Evolutionary conservation across 371 early-diverging fungal genomes (phyloP), one percentile per base, ranked within the genome.

Genomic region (Smittium culicis): DNA sequence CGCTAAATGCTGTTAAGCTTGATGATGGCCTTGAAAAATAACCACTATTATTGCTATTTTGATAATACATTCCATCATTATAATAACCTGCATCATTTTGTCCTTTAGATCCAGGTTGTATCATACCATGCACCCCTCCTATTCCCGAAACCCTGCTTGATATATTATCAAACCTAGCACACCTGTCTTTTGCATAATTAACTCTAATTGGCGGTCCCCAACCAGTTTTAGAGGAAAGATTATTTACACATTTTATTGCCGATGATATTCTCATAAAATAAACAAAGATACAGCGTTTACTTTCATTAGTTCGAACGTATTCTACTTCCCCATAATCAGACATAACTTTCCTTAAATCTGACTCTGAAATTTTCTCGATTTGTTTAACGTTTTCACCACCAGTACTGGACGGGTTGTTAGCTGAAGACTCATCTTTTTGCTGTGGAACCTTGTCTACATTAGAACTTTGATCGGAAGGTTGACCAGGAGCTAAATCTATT

Each of bases 231-330:
- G 2, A 8, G 17, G 54, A 24, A 30, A 55, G 56, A 1, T 16
- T 61, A 27, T 30, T 59, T 2, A 66, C 61, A 56, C 67, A 55
- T 8, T 61, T 62, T 2, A 61, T 66, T 33, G 67, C 67, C 27
- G 67, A 66, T 28, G 67, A 5, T 20, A 66, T 66, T 16, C 1
- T 33, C 14, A 66, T 14, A 58, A 54, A 66, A 66, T 56, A 61
- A 35, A 66, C 67, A 66, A 66, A 66, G 25, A 61, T 54, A 66
- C 67, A 55, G n/a, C 8, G 25, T 55, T 55, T 66, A 17, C 29
- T 55, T 25, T 32, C 29, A 28, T 34, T 61, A 27, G 55, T 29
- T 35, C 67, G 2, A 30, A 66, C 57, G 35, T 60, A 34, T 35
- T 66, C 67, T 55, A 66, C 35, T 25, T 59, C 62, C 2, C 67